These are phyloP conservation scores for Zychaea mexicana DNA, from an alignment of 371 early-diverging fungal genomes.

Conservation along the genomic window DNA sequence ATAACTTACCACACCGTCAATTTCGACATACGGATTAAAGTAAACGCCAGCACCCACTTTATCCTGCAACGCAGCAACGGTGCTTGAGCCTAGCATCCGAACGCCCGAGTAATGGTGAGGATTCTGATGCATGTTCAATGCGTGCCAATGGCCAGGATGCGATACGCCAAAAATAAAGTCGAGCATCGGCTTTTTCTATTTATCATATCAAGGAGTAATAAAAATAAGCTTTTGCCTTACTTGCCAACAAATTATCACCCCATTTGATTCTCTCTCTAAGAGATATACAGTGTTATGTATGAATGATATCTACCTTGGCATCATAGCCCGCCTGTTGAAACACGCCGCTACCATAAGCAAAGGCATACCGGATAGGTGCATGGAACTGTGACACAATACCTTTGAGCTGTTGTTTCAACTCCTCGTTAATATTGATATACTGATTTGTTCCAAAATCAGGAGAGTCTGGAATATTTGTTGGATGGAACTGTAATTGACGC, in stretches of 20 bases:
- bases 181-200: constrained; percentile 76
- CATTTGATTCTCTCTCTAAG: not conserved
- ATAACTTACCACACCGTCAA: constrained; percentile 77
- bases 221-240: not conserved
- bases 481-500: constrained; percentile 48
- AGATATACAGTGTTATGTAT: too few species aligned
- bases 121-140: constrained; percentile 89
- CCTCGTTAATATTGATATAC: constrained; percentile 63
- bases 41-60: constrained; percentile 91
- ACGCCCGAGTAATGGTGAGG: constrained; percentile 88
- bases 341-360: constrained; percentile 96
- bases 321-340: constrained; percentile 85
- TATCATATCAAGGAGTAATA: not conserved
- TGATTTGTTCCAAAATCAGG: constrained; percentile 73
- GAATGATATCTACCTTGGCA: constrained; percentile 68
- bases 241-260: not conserved
- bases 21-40: constrained; percentile 91
- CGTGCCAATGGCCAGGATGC: constrained; percentile 97
- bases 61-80: constrained; percentile 80
- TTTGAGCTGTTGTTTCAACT: constrained; percentile 60
- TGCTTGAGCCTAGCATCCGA: constrained; percentile 67
- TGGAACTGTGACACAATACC: constrained; percentile 59
- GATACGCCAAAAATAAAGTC: constrained; percentile 96
- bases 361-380: constrained; percentile 83
- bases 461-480: constrained; percentile 56